phyloP scores from a whole-genome alignment of 495 filamentous ascomycete genomes.

The Aspergillus haitiensis region DNA sequence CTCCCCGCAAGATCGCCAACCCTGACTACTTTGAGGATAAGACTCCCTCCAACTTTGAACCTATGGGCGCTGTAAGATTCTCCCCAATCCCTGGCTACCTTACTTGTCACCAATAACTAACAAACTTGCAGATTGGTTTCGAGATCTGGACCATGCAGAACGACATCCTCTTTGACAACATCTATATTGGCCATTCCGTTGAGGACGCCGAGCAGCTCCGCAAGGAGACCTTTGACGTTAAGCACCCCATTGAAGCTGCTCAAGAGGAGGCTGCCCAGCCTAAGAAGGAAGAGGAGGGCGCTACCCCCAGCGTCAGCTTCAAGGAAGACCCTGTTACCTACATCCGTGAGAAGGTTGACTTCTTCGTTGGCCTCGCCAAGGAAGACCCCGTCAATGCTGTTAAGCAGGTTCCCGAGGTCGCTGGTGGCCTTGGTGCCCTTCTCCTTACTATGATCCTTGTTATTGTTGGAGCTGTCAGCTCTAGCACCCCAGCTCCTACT shows the following conservation, averaged over 20 bases:
- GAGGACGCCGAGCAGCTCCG: slow-evolving; percentile 91
- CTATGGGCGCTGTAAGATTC: slow-evolving; percentile 84
- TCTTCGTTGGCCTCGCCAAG: slow-evolving; percentile 82
- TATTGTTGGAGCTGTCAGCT: slow-evolving; percentile 57
- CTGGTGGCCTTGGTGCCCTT: slow-evolving; percentile 71
- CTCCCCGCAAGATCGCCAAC: slow-evolving; percentile 94
- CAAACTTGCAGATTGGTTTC: slow-evolving; percentile 72
- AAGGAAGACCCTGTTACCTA: slow-evolving; percentile 87
- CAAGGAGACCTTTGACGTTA: slow-evolving; percentile 89
- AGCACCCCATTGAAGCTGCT: slow-evolving; percentile 79
- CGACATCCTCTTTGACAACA: slow-evolving; percentile 99
- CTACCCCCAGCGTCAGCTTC: slow-evolving; percentile 81
- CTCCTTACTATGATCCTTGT: slow-evolving; percentile 67
- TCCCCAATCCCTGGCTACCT: background rate
- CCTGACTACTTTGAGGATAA: slow-evolving; percentile 98
- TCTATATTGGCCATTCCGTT: slow-evolving; percentile 98
- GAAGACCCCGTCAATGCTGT: slow-evolving; percentile 85
- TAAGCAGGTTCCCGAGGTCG: slow-evolving; percentile 89
- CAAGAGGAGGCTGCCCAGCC: slow-evolving; percentile 83
- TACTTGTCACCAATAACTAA: slow-evolving; percentile 12
- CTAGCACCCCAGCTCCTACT: slow-evolving; percentile 55
- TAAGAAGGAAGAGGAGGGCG: slow-evolving; percentile 64
- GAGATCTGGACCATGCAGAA: slow-evolving; percentile 99
- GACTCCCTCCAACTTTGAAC: slow-evolving; percentile 92
- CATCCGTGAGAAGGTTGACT: slow-evolving; percentile 86